Base-by-base conservation (phyloP, 2,329 filamentous ascomycete genomes). In the Calonectria multiphialidica region DNA sequence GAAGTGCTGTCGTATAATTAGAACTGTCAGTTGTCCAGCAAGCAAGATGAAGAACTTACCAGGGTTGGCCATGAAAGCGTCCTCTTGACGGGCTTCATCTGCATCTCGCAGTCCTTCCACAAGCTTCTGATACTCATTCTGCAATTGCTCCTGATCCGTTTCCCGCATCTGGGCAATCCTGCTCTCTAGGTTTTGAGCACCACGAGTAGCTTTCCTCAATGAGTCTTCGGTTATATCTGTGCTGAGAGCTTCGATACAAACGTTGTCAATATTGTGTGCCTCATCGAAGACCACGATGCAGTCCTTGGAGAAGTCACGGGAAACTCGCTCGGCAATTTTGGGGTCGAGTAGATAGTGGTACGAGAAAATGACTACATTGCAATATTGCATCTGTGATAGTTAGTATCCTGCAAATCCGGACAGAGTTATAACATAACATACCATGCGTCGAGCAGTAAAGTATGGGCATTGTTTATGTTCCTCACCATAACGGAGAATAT, bases 341-440 rank as follows among this genome's bases (percentile, higher is more conserved):
- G 97, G 97, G 80, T 99, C 97, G 18, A 99, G 90, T 3, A 99
- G 90, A 81, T 99, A 99, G 84, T 99, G 97, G 81, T 99, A 99
- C 0, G 97, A 99, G 86, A 99, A 99, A 77, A 99, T 99, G 80
- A 99, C 98, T 81, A 99, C 95, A 82, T 99, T 98, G 89, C 97
- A 99, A 81, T 96, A 98, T 80, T 97, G 93, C 96, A 99, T 98
- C 93, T 95, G 75, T 16, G 37, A 16, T 33, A 64, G 73, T 75
- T 25, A 77, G 72, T 30, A 44, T 23, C 21, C 23, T 12, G 21
- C 8, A 21, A 5, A 16, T 21, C 23, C 15, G 12, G 16, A 16
- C 8, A 16, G 10, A 21, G 18, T 21, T 57, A 25, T 21, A 18
- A 18, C 21, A 10, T 55, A 16, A 47, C 23, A 66, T 84, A 95